phyloP scores from a whole-genome alignment of 164 flowering plant genomes.

The Hamamelis virginiana region DNA sequence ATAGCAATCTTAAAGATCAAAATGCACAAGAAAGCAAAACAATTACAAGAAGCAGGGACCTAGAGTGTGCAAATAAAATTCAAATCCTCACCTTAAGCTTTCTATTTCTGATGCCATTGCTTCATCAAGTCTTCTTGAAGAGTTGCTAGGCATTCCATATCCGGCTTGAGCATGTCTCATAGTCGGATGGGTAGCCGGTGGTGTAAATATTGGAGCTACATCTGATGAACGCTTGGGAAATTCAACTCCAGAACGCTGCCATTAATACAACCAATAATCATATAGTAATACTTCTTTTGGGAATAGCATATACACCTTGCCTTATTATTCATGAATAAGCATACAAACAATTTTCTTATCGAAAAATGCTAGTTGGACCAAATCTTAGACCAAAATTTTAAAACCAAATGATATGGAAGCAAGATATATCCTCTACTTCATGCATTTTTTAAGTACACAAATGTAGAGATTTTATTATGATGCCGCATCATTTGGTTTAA shows the following conservation, averaged over 20 bases:
- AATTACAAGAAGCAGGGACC: not conserved
- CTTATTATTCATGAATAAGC: not conserved
- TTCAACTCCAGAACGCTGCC: slow-evolving; percentile 77
- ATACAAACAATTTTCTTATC: not conserved
- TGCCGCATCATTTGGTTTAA: too few relatives aligned
- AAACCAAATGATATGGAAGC: too few relatives aligned
- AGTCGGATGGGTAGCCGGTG: slow-evolving; percentile 62
- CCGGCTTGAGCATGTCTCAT: slow-evolving; percentile 51
- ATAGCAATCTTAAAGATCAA: not conserved
- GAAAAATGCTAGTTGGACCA: too few relatives aligned
- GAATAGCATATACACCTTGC: not conserved
- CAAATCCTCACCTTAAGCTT: slow-evolving; percentile 55
- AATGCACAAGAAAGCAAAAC: not conserved
- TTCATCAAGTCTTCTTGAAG: slow-evolving; percentile 84
- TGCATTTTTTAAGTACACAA: too few relatives aligned
- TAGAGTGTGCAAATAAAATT: not conserved
- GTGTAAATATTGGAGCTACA: slow-evolving; percentile 78
- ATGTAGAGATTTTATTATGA: too few relatives aligned
- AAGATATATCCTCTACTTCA: too few relatives aligned
- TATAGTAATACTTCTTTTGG: not conserved
- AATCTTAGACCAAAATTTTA: too few relatives aligned
- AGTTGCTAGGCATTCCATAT: slow-evolving; percentile 79
- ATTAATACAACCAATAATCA: slow-evolving; percentile 5
- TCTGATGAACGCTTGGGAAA: slow-evolving; percentile 72
- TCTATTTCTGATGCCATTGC: slow-evolving; percentile 88